Base-by-base conservation (phyloP, 371 early-diverging fungal species). In the Phascolomyces articulosus region DNA sequence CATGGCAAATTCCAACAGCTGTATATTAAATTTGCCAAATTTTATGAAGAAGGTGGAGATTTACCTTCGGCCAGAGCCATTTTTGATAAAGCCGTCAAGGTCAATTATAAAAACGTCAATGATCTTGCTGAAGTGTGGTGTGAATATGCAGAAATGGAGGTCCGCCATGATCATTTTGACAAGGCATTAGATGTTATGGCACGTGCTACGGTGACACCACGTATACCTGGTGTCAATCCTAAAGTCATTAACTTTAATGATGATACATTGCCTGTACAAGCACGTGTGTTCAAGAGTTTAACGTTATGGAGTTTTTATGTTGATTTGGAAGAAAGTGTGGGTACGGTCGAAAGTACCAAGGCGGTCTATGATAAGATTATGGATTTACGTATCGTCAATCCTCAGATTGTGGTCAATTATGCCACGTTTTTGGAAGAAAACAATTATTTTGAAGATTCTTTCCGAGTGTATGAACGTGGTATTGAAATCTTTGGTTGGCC, bases 401-500 rank as follows among this genome's bases (percentile, higher is more conserved):
- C 97, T 23, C 97, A 98, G 71, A 90, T 90, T 18, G 86, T 99
- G 54, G 93, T 97, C 73, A 96, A 98, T 73, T 98, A 95, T 73
- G 96, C 95, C 24, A 81, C 78, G 24, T 96, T 93, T 66, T 83
- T 98, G 68, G 96, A 97, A 70, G 95, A 95, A 60, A 83, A 93
- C 65, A 83, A 88, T 55, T 95, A 90, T 83, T 96, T 89, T 73
- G 99, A 99, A 79, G 99, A 97, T 69, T 88, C 91, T 24, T 99
- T 93, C 86, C 89, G 90, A 70, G 87, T 93, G 1, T 99, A 96
- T 73, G 98, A 99, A 69, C 93, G 96, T 67, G 99, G 98, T 38
- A 95, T 99, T 64, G 95, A 92, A 34, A 78, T 91, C 27, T 98
- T 99, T 74, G 95, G 95, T 6, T 98, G 93, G 78, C 98, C 99